Evolutionary conservation across 257 asterid species (phyloP), one percentile per base, ranked within the genome.

Genomic region (Capsicum pubescens): DNA sequence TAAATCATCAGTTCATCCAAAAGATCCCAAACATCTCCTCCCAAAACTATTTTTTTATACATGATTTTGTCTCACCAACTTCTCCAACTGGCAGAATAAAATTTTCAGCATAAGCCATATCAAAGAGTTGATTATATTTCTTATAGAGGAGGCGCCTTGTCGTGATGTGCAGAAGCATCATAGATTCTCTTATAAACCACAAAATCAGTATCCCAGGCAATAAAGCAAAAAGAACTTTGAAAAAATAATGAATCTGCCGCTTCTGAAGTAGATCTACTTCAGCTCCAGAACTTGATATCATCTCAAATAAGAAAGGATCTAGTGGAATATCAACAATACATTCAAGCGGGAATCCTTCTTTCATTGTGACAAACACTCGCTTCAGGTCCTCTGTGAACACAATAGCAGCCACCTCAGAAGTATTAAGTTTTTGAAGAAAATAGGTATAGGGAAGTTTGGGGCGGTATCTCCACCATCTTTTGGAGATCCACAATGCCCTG

Each of bases 11-110:
- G 83, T 87, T 97, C 98, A 82, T 97, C 99, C 83, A 97, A 90
- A 80, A 97, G 97, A 89, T 97, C 99, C 99, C 99, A 97, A 76
- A 95, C 98, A 93, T 97, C 99, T 83, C 99, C 99, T 92, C 99
- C 99, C 89, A 97, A 85, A 69, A 97, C 94, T 39, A 97, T 97
- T 82, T 95, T 97, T 87, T 94, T 97, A 86, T 93, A 81, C 99
- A 97, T 95, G 97, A 88, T 88, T 97, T 94, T 19, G 95, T 90
- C 89, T 92, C 97, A 88, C 95, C 94, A 83, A 88, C 95, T 89
- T 91, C 95, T 88, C 95, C 93, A 81, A 94, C 95, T 85, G 99
- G 97, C 99, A 93, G 89, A 85, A 93, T 90, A 87, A 97, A 94
- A 91, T 97, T 97, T 80, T 97, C 98, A 72, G 97, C 94, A 88